Percentiles rank a stretch among this genome's conserved stretches.
These are phyloP conservation scores for Thermoascus crustaceus DNA, from an alignment of 2,329 filamentous ascomycete species.

Conservation along the genomic window DNA sequence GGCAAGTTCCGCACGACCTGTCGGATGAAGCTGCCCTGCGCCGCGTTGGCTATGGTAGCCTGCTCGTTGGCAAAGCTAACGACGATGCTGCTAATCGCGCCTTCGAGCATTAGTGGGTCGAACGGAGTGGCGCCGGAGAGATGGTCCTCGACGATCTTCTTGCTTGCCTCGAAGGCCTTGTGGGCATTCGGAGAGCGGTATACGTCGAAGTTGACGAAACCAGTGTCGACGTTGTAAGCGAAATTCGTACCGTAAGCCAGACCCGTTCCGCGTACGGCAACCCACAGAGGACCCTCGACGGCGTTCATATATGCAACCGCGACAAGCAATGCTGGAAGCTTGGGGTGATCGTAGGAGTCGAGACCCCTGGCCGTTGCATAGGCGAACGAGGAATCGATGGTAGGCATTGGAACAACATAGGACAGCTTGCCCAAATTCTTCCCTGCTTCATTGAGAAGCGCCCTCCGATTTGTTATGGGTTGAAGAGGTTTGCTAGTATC, in stretches of 20 bases:
- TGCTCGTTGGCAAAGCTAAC: constrained; percentile 81
- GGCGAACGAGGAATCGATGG: constrained; percentile 85
- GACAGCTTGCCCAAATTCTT: constrained; percentile 64
- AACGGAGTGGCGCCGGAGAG: constrained; percentile 63
- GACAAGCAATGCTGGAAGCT: constrained; percentile 75
- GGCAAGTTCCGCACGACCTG: constrained; percentile 69
- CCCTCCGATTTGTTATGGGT: constrained; percentile 61
- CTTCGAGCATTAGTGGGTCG: constrained; percentile 76
- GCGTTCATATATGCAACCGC: constrained; percentile 86
- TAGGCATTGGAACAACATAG: constrained; percentile 80
- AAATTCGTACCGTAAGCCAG: constrained; percentile 87
- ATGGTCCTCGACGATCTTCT: constrained; percentile 65
- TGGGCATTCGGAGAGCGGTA: constrained; percentile 85
- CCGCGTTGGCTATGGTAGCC: constrained; percentile 72
- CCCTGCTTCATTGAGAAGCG: constrained; percentile 68
- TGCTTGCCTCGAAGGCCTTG: constrained; percentile 74
- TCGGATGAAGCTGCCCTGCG: constrained; percentile 72
- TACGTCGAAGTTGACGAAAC: constrained; percentile 73
- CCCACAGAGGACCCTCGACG: constrained; percentile 91
- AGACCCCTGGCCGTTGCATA: constrained; percentile 68
- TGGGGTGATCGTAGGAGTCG: constrained; percentile 64
- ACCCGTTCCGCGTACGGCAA: constrained; percentile 82
- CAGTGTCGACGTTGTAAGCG: constrained; percentile 66
- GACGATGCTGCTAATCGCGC: constrained; percentile 83
- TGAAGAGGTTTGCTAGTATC: constrained; percentile 50